Evolutionary conservation across 495 filamentous ascomycete genomes (phyloP).

Genomic region (Diplogelasinospora grovesii): DNA sequence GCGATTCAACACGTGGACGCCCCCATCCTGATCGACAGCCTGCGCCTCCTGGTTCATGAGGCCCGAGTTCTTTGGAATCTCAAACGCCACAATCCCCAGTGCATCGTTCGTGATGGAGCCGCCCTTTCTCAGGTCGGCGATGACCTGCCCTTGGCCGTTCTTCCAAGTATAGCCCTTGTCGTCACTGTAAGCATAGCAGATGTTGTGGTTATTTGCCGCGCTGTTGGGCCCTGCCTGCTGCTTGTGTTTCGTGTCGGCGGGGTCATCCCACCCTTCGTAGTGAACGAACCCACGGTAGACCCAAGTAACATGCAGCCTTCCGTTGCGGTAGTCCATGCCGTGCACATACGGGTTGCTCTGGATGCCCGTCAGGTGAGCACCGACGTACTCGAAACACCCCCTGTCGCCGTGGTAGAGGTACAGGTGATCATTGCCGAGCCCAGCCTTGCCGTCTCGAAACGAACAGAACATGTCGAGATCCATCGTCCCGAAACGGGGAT

Average conservation of each 20-base stretch:
- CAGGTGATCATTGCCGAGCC: constrained; percentile 41
- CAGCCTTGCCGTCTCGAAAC: constrained; percentile 43
- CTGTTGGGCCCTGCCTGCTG: constrained; percentile 37
- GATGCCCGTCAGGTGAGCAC: constrained; percentile 36
- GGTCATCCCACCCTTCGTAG: constrained; percentile 40
- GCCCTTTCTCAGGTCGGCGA: constrained; percentile 29
- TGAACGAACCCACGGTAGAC: constrained; percentile 40
- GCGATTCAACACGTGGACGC: constrained; percentile 43
- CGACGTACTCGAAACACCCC: constrained; percentile 24
- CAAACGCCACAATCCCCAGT: constrained; percentile 32
- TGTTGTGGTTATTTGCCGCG: constrained; percentile 39
- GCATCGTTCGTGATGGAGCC: constrained; percentile 29
- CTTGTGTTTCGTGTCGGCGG: constrained; percentile 35
- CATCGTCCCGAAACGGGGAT: constrained; percentile 38
- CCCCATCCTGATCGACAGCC: constrained; percentile 34
- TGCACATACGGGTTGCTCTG: constrained; percentile 45
- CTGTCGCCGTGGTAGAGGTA: constrained; percentile 26
- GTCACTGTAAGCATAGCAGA: constrained; percentile 40
- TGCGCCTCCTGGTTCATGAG: constrained; percentile 46
- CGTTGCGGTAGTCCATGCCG: constrained; percentile 29
- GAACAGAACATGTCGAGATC: constrained; percentile 32
- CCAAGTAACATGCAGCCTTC: constrained; percentile 38
- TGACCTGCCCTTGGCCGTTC: constrained; percentile 21
- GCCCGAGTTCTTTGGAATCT: constrained; percentile 33
- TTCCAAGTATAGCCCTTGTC: constrained; percentile 36